phyloP scores from a whole-genome alignment of 2,329 filamentous ascomycete species.

The Trichoderma sp. region DNA sequence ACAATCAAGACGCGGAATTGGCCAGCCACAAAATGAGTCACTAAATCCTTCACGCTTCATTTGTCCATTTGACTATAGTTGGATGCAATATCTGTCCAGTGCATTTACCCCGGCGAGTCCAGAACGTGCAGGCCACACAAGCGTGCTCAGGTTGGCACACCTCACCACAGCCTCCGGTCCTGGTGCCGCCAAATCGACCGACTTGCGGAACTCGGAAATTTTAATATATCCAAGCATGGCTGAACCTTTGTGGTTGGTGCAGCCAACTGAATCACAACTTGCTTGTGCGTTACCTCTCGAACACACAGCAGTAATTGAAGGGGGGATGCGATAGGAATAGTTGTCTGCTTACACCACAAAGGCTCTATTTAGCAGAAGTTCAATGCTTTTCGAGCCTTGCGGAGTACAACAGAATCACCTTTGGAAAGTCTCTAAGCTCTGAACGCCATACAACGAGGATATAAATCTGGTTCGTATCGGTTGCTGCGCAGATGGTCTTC shows the following conservation, averaged over 20 bases:
- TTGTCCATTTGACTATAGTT: neutral
- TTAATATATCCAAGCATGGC: slow-evolving; percentile 16
- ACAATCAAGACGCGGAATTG: neutral
- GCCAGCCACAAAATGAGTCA: neutral
- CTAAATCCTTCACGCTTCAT: neutral
- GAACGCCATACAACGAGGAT: neutral
- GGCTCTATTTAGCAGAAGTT: neutral
- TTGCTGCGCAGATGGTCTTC: neutral
- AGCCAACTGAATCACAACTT: neutral
- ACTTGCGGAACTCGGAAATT: slow-evolving; percentile 12
- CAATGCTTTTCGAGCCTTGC: neutral
- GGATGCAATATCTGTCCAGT: neutral
- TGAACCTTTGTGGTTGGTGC: neutral
- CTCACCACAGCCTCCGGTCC: neutral
- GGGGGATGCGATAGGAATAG: neutral
- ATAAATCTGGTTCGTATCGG: neutral
- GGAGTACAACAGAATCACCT: neutral
- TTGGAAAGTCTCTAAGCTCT: neutral
- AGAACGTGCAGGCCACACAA: neutral
- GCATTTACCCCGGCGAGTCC: neutral
- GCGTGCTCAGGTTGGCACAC: neutral
- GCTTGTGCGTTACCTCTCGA: slow-evolving; percentile 2
- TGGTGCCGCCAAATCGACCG: neutral
- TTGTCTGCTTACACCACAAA: neutral
- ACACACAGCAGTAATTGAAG: neutral